Base-by-base conservation (phyloP, 129 eudicot species). In the Heracleum sosnowskyi region DNA sequence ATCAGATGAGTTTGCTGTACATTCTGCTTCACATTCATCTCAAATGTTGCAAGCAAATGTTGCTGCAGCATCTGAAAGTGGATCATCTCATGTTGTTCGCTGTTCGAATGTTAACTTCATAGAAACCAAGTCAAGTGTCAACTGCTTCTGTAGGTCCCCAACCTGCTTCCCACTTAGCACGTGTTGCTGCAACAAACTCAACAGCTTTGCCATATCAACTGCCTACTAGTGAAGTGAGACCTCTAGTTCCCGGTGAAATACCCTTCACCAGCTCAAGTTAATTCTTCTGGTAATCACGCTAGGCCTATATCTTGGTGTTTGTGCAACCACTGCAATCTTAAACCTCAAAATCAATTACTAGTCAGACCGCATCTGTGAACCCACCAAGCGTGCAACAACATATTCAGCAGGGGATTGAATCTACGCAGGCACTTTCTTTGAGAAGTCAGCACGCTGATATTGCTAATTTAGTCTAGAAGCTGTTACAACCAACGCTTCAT, bases 201-300 rank as follows among this genome's bases (percentile, higher is more conserved):
- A 81, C 89, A 42, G 62, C 92, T 74, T 78, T 87, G 73, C 90
- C 87, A n/a, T 91, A 88, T 86, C 98, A 89, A 85, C 85, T 87
- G 77, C 96, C 96, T 45, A 85, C 88, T 22, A 88, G 92, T 77
- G 92, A 90, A 83, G 86, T 92, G 83, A 90, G 92, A 77, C 90
- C 96, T 41, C 62, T 80, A 79, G 89, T 63, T 73, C 64, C 90
- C 34, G 77, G 81, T 83, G n/a, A n/a, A n/a, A n/a, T n/a, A n/a
- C n/a, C n/a, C n/a, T n/a, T n/a, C n/a, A n/a, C n/a, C n/a, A n/a
- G n/a, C n/a, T n/a, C n/a, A n/a, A 90, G 98, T 81, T 46, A 82
- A 81, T 80, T 42, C 78, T 47, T 74, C 93, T 79, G 88, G 86
- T 42, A n/a, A n/a, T n/a, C 86, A 83, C 75, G 64, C 78, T 62